These are phyloP conservation scores for Thelonectria blattea DNA, from an alignment of 2,329 filamentous ascomycete genomes.

Conservation along the genomic window DNA sequence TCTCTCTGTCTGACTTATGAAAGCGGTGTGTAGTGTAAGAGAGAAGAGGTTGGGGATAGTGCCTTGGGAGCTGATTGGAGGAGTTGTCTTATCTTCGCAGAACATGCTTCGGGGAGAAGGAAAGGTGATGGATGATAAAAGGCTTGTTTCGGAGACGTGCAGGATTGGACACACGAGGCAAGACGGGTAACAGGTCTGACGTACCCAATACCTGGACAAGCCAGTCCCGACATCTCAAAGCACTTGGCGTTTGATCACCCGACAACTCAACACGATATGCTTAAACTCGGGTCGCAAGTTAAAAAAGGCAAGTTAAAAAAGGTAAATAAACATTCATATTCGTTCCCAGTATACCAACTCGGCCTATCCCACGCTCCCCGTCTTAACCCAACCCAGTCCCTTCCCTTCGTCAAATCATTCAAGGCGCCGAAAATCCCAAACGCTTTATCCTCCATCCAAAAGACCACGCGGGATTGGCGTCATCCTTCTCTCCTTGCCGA, in stretches of 20 bases:
- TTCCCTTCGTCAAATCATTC: constrained; percentile 21
- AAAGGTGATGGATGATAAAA: neutral
- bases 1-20: neutral
- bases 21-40: neutral
- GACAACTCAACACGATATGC: too few species aligned
- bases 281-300: neutral
- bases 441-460: neutral
- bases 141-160: too few species aligned
- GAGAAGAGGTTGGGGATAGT: neutral
- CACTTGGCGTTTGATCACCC: neutral
- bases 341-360: constrained; percentile 21
- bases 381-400: neutral
- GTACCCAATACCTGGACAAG: too few species aligned
- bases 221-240: neutral
- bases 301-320: neutral
- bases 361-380: neutral
- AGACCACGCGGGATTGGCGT: neutral
- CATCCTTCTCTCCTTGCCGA: neutral
- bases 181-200: too few species aligned
- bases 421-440: constrained; percentile 10
- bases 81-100: neutral
- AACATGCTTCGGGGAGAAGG: neutral
- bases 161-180: too few species aligned
- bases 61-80: neutral
- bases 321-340: constrained; percentile 17